Evolutionary conservation across 164 flowering plant genomes (phyloP).

Genomic region (Umbilicus rupestris): DNA sequence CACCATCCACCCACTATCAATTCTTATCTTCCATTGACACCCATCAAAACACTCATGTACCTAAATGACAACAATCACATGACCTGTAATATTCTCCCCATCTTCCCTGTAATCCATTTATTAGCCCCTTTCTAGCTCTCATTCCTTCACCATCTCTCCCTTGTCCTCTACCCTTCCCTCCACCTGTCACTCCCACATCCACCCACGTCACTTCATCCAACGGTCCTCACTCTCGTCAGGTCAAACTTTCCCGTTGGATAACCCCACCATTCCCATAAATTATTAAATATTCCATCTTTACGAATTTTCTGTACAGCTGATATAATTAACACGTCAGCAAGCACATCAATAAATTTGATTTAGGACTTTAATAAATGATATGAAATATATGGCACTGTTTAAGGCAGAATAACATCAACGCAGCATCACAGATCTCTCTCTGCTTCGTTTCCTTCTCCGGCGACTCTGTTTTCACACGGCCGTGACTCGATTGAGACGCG

Average conservation of each 20-base stretch:
- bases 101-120: background rate
- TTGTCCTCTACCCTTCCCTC: background rate
- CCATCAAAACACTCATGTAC: background rate
- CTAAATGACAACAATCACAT: conserved; percentile 5
- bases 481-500: no score
- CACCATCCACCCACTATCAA: background rate
- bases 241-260: conserved; percentile 1
- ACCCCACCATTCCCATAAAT: background rate
- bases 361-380: no score
- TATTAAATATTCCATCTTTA: no score
- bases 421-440: conserved; percentile 1
- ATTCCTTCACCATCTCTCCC: background rate
- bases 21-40: background rate
- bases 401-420: background rate
- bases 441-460: conserved; percentile 2
- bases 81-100: conserved; percentile 5
- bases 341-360: no score
- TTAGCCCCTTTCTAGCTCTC: background rate
- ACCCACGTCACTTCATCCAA: background rate
- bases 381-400: no score
- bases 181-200: background rate
- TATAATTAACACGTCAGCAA: background rate
- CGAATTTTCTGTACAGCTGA: background rate
- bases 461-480: background rate
- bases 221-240: background rate